Conservation (phyloP, 1,139 yeast genomes). For the Pichia sp. region DNA sequence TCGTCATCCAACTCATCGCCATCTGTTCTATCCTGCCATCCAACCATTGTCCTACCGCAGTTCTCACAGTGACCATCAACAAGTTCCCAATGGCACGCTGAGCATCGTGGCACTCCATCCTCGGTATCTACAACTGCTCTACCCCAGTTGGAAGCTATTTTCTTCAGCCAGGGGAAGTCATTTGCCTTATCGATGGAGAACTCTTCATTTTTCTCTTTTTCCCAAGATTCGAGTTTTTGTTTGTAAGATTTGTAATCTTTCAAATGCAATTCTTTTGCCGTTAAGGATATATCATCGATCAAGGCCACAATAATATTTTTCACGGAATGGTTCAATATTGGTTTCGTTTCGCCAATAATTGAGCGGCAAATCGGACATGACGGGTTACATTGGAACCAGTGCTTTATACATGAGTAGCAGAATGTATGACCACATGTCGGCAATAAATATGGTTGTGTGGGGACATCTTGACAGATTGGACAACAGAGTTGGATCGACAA, state of each 20-base stretch:
- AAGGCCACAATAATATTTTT: constrained; percentile 12
- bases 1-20: constrained; percentile 17
- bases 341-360: constrained; percentile 13
- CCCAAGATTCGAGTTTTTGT: constrained; percentile 3
- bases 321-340: constrained; percentile 17
- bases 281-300: constrained; percentile 6
- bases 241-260: not conserved
- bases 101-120: constrained; percentile 78
- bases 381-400: constrained; percentile 54
- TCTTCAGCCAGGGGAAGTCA: constrained; percentile 19
- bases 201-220: constrained; percentile 16
- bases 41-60: constrained; percentile 23
- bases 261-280: not conserved
- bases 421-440: constrained; percentile 86
- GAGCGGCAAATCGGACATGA: constrained; percentile 69
- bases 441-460: constrained; percentile 32
- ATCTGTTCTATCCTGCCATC: constrained; percentile 19
- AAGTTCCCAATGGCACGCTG: constrained; percentile 78
- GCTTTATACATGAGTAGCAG: constrained; percentile 68
- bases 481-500: constrained; percentile 13
- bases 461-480: constrained; percentile 21
- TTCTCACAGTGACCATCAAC: constrained; percentile 23
- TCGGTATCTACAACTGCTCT: constrained; percentile 53
- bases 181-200: constrained; percentile 14
- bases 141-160: constrained; percentile 34